Conservation (phyloP, 257 asterid species). For the Prunella vulgaris region DNA sequence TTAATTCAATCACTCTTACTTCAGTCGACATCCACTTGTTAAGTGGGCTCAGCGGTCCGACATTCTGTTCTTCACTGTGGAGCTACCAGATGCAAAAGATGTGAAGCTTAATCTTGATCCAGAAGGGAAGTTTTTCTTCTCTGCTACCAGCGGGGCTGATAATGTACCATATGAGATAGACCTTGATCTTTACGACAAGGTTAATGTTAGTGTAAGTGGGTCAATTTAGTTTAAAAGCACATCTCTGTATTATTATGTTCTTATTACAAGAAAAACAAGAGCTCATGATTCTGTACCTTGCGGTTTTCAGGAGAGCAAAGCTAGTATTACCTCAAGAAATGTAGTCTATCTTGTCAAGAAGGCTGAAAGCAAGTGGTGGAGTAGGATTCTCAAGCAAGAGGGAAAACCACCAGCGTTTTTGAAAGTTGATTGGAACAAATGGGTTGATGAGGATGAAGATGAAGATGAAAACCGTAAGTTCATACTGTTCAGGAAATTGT, state of each 20-base stretch:
- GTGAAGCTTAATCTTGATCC: conserved; percentile 63
- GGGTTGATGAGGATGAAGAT: conserved; percentile 79
- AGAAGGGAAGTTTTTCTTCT: conserved; percentile 62
- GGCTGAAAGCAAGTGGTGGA: conserved; percentile 81
- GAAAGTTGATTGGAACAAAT: conserved; percentile 88
- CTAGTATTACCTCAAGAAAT: conserved; percentile 39
- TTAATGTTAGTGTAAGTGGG: conserved; percentile 50
- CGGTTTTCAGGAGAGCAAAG: conserved; percentile 58
- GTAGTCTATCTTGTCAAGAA: conserved; percentile 62
- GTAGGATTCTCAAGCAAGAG: conserved; percentile 51
- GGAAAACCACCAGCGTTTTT: conserved; percentile 54
- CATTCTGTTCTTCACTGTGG: conserved; percentile 49
- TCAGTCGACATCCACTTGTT: conserved; percentile 61
- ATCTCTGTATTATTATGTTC: not conserved
- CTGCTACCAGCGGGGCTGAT: conserved; percentile 53
- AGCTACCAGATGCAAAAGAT: conserved; percentile 70
- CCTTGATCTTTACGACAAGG: conserved; percentile 54
- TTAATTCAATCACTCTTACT: not conserved
- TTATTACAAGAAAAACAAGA: not conserved
- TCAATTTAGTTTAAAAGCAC: not conserved
- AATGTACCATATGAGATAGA: conserved; percentile 47
- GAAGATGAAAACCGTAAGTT: conserved; percentile 41
- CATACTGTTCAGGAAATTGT: not conserved
- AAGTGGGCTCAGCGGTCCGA: conserved; percentile 78
- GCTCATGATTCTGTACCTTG: not conserved